Conservation (phyloP, 345 rosid genomes). For the Murraya paniculata region DNA sequence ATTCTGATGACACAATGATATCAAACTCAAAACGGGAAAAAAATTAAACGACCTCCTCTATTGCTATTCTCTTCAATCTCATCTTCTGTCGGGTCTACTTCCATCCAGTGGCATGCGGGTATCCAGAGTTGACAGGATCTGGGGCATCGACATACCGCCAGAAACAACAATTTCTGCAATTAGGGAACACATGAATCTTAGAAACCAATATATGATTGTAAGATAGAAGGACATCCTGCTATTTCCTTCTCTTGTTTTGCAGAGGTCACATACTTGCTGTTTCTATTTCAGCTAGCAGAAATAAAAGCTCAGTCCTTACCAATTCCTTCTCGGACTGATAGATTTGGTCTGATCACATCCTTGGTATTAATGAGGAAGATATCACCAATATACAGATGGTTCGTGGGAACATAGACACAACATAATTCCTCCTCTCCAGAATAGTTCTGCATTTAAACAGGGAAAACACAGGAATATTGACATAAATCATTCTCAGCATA, state of each 20-base stretch:
- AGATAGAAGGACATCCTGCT: neutral
- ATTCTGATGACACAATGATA: slow-evolving; percentile 7
- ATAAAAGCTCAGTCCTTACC: slow-evolving; percentile 49
- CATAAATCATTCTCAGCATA: neutral
- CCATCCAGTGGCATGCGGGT: slow-evolving; percentile 47
- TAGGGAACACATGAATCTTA: slow-evolving; percentile 13
- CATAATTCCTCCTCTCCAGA: slow-evolving; percentile 92
- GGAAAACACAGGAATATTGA: neutral
- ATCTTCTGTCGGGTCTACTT: slow-evolving; percentile 58
- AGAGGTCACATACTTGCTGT: neutral
- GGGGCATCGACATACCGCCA: slow-evolving; percentile 99
- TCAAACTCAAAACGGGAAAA: slow-evolving; percentile 2
- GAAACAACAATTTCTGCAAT: slow-evolving; percentile 92
- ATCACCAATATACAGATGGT: slow-evolving; percentile 97
- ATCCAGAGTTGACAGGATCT: slow-evolving; percentile 70
- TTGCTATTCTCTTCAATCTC: slow-evolving; percentile 34
- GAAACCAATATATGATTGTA: neutral
- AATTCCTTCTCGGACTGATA: slow-evolving; percentile 95
- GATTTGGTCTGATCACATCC: slow-evolving; percentile 93
- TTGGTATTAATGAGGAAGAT: slow-evolving; percentile 72
- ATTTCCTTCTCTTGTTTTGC: slow-evolving; percentile 2
- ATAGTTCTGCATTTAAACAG: slow-evolving; percentile 55
- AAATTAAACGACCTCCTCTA: slow-evolving; percentile 25
- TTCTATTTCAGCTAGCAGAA: neutral
- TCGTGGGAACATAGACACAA: slow-evolving; percentile 96